Evolutionary conservation across 2,329 filamentous ascomycete genomes (phyloP).

Genomic region (Ceratocystis huliohia): DNA sequence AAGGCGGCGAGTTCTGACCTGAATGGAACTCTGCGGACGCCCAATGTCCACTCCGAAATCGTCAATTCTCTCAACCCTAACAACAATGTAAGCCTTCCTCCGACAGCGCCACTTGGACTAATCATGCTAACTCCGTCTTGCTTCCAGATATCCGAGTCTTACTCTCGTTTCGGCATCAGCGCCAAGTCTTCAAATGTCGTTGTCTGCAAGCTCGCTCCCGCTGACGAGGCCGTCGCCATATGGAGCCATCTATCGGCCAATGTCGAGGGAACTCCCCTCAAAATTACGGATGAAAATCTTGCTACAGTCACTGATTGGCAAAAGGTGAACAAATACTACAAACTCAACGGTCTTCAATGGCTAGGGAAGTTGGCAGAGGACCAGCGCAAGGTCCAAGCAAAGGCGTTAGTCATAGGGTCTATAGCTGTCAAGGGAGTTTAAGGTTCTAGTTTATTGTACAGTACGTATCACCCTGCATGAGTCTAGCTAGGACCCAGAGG

Average conservation of each 20-base stretch:
- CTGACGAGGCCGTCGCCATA: conserved; percentile 31
- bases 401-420: conserved; percentile 56
- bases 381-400: conserved; percentile 42
- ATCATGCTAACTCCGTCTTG: conserved; percentile 10
- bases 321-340: conserved; percentile 75
- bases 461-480: not conserved
- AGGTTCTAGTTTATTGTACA: not conserved
- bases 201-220: conserved; percentile 61
- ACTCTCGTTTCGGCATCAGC: conserved; percentile 73
- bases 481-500: not conserved
- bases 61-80: conserved; percentile 69
- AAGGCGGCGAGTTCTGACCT: conserved; percentile 57
- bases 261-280: conserved; percentile 47
- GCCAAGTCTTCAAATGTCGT: conserved; percentile 60
- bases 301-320: conserved; percentile 46
- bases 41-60: conserved; percentile 80
- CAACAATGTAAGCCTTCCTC: conserved; percentile 51
- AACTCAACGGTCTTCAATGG: conserved; percentile 52
- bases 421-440: conserved; percentile 59
- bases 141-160: conserved; percentile 72
- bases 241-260: conserved; percentile 46
- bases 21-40: conserved; percentile 54
- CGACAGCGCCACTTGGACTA: not conserved
- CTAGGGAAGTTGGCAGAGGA: conserved; percentile 36
- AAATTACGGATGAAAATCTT: conserved; percentile 54